A percentile compares a stretch with the other conserved stretches of the same genome.
Conservation (phyloP, 2,329 filamentous ascomycete species). For the Aspergillus niger region DNA sequence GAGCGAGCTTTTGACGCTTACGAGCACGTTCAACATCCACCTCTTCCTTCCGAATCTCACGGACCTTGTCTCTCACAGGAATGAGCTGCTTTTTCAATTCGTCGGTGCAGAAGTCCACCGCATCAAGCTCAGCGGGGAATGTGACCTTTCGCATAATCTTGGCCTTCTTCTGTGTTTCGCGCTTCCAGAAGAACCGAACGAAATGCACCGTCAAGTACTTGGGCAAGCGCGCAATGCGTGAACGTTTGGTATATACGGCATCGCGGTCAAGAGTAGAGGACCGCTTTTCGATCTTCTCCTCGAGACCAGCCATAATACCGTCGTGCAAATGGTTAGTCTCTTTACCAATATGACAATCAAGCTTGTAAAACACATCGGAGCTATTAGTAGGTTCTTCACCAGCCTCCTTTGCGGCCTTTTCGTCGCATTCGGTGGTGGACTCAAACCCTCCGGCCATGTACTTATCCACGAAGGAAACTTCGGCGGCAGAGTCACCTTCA, state of each 20-base stretch:
- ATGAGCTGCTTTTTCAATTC: conserved; percentile 79
- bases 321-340: conserved; percentile 89
- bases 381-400: conserved; percentile 70
- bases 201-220: conserved; percentile 98
- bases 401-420: conserved; percentile 70
- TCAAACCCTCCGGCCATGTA: conserved; percentile 85
- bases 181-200: conserved; percentile 97
- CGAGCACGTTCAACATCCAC: conserved; percentile 87
- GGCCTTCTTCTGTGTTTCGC: conserved; percentile 93
- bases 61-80: conserved; percentile 93
- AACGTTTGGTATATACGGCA: conserved; percentile 83
- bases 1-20: conserved; percentile 81
- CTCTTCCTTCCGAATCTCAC: conserved; percentile 92
- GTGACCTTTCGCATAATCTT: conserved; percentile 99
- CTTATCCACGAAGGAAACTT: conserved; percentile 79
- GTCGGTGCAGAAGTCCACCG: conserved; percentile 93
- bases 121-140: conserved; percentile 89
- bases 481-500: conserved; percentile 46
- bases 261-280: conserved; percentile 77
- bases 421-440: conserved; percentile 79
- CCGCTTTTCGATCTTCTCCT: conserved; percentile 87
- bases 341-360: conserved; percentile 91
- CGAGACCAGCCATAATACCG: conserved; percentile 77
- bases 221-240: conserved; percentile 84
- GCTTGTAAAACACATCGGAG: conserved; percentile 80